Conservation (phyloP, 495 filamentous ascomycete species). For the Penicillium crystallinum region DNA sequence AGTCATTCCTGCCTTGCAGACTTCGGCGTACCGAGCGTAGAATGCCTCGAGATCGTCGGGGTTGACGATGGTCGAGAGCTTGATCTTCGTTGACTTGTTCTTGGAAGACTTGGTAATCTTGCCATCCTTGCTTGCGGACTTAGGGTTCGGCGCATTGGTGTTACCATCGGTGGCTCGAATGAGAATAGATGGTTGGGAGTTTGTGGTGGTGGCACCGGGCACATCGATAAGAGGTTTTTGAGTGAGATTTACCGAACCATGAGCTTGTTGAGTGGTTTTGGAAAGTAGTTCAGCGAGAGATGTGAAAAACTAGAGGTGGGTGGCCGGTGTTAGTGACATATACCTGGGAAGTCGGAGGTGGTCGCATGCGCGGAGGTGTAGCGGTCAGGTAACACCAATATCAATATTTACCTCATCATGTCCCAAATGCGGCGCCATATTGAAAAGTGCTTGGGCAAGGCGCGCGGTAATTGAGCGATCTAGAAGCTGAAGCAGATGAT, state of each 20-base stretch:
- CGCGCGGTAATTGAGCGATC: constrained; percentile 10
- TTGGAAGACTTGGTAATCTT: constrained; percentile 35
- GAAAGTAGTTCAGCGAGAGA: constrained; percentile 71
- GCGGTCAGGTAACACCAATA: not conserved
- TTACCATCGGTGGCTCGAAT: constrained; percentile 78
- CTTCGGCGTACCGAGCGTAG: constrained; percentile 82
- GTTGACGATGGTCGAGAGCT: constrained; percentile 78
- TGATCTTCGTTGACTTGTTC: constrained; percentile 53
- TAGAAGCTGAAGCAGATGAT: constrained; percentile 13
- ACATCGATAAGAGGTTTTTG: constrained; percentile 59
- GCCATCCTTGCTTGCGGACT: constrained; percentile 21
- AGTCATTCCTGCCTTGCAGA: constrained; percentile 84
- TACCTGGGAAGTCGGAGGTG: constrained; percentile 9
- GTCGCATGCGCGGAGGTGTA: constrained; percentile 4
- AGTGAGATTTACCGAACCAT: constrained; percentile 75
- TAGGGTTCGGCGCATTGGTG: constrained; percentile 39
- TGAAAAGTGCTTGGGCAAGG: constrained; percentile 5
- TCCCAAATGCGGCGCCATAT: constrained; percentile 56
- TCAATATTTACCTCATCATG: constrained; percentile 63
- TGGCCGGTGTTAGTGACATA: constrained; percentile 16
- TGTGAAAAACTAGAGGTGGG: constrained; percentile 69
- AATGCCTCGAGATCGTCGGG: constrained; percentile 72
- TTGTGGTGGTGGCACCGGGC: constrained; percentile 10
- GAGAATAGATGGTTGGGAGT: constrained; percentile 56
- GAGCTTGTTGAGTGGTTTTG: constrained; percentile 57